These are phyloP conservation scores for Gyrodon lividus DNA, from an alignment of 768 basidiomycete genomes.

Conservation along the genomic window DNA sequence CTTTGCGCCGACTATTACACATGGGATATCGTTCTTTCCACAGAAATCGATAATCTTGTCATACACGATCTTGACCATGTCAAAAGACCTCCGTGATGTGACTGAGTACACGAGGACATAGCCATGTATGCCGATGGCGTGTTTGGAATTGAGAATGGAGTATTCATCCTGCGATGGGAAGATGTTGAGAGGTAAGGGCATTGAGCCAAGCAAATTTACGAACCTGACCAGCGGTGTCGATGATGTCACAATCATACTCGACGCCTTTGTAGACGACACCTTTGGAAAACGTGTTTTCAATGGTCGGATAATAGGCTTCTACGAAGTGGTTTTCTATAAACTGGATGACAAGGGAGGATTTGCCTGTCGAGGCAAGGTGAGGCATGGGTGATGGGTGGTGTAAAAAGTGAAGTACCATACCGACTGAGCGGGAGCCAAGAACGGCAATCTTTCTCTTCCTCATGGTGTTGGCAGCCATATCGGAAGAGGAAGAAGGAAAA, in stretches of 20 bases:
- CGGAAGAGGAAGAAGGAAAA: slow-evolving; percentile 6
- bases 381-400: slow-evolving; percentile 6
- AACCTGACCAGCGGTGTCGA: slow-evolving; percentile 97
- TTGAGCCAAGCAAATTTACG: slow-evolving; percentile 20
- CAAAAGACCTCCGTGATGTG: slow-evolving; percentile 83
- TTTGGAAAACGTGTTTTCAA: slow-evolving; percentile 86
- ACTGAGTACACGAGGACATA: slow-evolving; percentile 97
- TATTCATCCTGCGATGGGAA: slow-evolving; percentile 76
- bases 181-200: slow-evolving; percentile 5
- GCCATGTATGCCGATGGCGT: slow-evolving; percentile 96
- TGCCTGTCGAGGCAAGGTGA: slow-evolving; percentile 56
- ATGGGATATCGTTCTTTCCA: slow-evolving; percentile 81
- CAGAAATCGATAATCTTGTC: slow-evolving; percentile 92
- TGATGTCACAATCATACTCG: slow-evolving; percentile 95
- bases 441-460: slow-evolving; percentile 89
- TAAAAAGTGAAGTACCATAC: slow-evolving; percentile 43
- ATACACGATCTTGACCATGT: slow-evolving; percentile 91
- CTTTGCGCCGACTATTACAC: slow-evolving; percentile 94
- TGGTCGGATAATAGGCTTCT: slow-evolving; percentile 94
- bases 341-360: slow-evolving; percentile 90
- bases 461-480: slow-evolving; percentile 41
- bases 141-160: slow-evolving; percentile 88
- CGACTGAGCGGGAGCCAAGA: slow-evolving; percentile 85
- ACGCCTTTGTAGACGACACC: slow-evolving; percentile 82
- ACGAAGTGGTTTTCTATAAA: slow-evolving; percentile 92